These are phyloP conservation scores for Guyanaporus albipodus DNA, from an alignment of 768 basidiomycete species.

Conservation along the genomic window DNA sequence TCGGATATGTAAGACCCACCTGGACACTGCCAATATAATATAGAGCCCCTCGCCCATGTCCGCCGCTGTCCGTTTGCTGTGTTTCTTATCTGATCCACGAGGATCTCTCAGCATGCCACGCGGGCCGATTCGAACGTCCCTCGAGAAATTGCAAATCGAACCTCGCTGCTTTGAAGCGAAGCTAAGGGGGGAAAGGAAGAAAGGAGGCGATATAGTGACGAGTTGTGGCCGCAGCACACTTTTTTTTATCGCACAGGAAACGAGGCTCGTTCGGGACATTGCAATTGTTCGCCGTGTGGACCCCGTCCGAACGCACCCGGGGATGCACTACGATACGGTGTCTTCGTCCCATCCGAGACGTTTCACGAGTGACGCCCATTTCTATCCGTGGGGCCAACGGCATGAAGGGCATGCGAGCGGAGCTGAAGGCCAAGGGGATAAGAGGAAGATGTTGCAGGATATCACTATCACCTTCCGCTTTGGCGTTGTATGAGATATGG, in stretches of 20 bases:
- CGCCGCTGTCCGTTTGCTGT: slow-evolving; percentile 23
- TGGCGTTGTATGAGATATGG: slow-evolving; percentile 51
- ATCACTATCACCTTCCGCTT: slow-evolving; percentile 10
- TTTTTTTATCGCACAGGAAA: slow-evolving; percentile 38
- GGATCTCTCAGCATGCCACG: slow-evolving; percentile 32
- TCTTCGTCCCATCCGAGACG: not conserved
- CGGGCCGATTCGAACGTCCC: slow-evolving; percentile 30
- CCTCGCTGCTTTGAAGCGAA: slow-evolving; percentile 35
- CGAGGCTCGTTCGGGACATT: slow-evolving; percentile 36
- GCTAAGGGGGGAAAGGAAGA: slow-evolving; percentile 56
- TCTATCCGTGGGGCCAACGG: slow-evolving; percentile 15
- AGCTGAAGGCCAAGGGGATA: not conserved
- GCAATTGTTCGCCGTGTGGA: slow-evolving; percentile 17
- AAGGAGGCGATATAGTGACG: slow-evolving; percentile 45
- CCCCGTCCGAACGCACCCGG: slow-evolving; percentile 27
- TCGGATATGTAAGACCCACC: too few relatives aligned
- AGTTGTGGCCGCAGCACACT: slow-evolving; percentile 39
- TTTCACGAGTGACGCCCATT: slow-evolving; percentile 9
- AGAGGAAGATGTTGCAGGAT: too few relatives aligned
- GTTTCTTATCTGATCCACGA: slow-evolving; percentile 35
- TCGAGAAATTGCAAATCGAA: slow-evolving; percentile 33
- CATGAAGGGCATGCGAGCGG: slow-evolving; percentile 16
- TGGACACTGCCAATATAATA: too few relatives aligned
- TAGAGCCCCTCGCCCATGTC: slow-evolving; percentile 34
- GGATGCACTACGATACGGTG: not conserved